Base-by-base conservation (phyloP, 306 rosid species). In the Acacia melanoxylon region DNA sequence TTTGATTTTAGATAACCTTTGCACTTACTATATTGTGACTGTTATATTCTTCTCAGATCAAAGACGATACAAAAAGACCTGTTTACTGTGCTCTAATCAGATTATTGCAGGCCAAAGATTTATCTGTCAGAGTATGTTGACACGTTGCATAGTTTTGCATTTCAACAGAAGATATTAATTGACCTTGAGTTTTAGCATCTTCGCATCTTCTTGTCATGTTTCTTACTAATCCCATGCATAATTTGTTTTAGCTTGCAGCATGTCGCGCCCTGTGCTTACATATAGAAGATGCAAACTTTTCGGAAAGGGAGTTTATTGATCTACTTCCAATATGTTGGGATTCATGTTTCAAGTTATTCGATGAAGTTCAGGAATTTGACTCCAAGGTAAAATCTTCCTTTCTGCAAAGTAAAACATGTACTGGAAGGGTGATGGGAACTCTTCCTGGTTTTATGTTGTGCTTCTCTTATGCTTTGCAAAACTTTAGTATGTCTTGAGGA, bases 311-410 rank as follows among this genome's bases (percentile, higher is more conserved):
- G 82, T 95, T 95, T 87, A 77, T 86, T 15, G 99, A 95, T 86
- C 98, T 95, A 79, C 95, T 95, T 46, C 94, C 98, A 59, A 78
- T 89, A 78, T 95, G 99, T 79, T 95, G 98, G 99, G 97, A 89
- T 45, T 91, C 95, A 13, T 91, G 98, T 88, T 93, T 95, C 82
- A 91, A 85, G 82, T 82, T 95, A 91, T 86, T 91, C 69, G 99
- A 91, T 81, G 95, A 89, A 58, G 98, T 95, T 84, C 95, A 88
- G 89, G 99, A 95, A 88, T 95, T 95, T 73, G 99, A 95, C 83
- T 95, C 99, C 31, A 95, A 95, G 99, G 99, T 95, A 89, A 84
- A 61, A 51, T 46, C 24, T 78, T 20, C 74, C 80, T 76, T 80
- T 65, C 61, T 49, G 8, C 45, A 56, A 49, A 29, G n/a, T 73